Percentiles rank a stretch among this genome's conserved stretches.
Conservation (phyloP, 495 filamentous ascomycete species). For the Podospora pseudocomata region DNA sequence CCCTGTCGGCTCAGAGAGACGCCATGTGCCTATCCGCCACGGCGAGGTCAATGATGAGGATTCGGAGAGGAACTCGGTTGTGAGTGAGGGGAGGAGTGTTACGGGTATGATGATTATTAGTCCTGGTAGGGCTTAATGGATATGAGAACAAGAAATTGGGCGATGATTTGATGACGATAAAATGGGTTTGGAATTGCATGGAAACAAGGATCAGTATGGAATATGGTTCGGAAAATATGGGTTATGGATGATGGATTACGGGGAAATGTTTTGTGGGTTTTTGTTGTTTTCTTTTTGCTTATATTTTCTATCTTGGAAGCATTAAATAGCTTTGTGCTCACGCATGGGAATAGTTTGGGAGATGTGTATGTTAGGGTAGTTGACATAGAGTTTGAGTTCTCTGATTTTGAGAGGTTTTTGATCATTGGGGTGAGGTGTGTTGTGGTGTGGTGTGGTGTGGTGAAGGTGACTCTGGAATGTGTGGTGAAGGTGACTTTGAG, state of each 20-base stretch:
- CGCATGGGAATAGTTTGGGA: too few relatives aligned
- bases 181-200: not conserved
- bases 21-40: not conserved
- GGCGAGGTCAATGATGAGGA: not conserved
- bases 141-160: not conserved
- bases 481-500: too few relatives aligned
- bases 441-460: too few relatives aligned
- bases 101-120: not conserved
- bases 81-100: not conserved
- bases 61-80: not conserved
- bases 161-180: not conserved
- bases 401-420: too few relatives aligned
- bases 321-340: not conserved
- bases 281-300: not conserved
- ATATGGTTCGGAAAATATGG: not conserved
- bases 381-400: too few relatives aligned
- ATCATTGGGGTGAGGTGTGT: too few relatives aligned
- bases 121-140: not conserved
- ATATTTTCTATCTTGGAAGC: not conserved
- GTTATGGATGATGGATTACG: not conserved
- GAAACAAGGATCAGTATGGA: not conserved
- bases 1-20: not conserved
- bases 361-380: too few relatives aligned
- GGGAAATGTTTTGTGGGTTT: not conserved
- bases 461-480: too few relatives aligned